These are phyloP conservation scores for Colletotrichum simmondsii DNA, from an alignment of 2,329 filamentous ascomycete genomes.

Conservation along the genomic window DNA sequence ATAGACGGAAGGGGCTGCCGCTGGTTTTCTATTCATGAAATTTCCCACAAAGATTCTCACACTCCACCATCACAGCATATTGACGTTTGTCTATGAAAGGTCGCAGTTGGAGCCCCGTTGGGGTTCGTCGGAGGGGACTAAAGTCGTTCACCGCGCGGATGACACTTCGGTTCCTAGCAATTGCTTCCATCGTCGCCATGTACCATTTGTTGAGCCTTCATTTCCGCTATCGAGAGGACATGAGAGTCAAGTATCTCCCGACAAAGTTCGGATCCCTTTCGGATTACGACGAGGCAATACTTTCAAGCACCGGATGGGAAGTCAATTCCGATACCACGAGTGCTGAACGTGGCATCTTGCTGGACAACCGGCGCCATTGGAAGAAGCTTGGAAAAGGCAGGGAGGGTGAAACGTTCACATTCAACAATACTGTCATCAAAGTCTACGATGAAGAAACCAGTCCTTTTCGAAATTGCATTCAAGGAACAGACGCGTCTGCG, in stretches of 20 bases:
- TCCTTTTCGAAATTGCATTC: conserved; percentile 46
- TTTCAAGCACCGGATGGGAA: conserved; percentile 13
- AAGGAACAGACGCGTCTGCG: background rate
- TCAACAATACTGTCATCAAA: conserved; percentile 44
- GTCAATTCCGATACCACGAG: background rate
- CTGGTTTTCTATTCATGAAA: background rate
- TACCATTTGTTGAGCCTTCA: conserved; percentile 29
- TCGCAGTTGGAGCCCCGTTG: conserved; percentile 27
- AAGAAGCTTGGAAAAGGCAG: conserved; percentile 41
- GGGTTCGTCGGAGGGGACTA: conserved; percentile 12
- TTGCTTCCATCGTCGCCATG: conserved; percentile 13
- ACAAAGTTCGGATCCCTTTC: conserved; percentile 23
- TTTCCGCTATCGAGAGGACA: conserved; percentile 20
- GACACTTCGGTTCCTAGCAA: conserved; percentile 9
- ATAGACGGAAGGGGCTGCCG: background rate
- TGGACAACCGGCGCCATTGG: conserved; percentile 40
- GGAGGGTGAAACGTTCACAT: conserved; percentile 44
- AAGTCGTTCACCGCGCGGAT: conserved; percentile 10
- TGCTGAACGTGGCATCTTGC: conserved; percentile 21
- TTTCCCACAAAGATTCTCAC: background rate
- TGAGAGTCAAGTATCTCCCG: conserved; percentile 32
- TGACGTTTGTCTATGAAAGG: conserved; percentile 8
- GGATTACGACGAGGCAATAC: conserved; percentile 7
- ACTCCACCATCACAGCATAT: background rate
- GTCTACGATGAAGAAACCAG: conserved; percentile 39